phyloP scores from a whole-genome alignment of 768 basidiomycete genomes.

The Rhodosporidiobolus odoratus region DNA sequence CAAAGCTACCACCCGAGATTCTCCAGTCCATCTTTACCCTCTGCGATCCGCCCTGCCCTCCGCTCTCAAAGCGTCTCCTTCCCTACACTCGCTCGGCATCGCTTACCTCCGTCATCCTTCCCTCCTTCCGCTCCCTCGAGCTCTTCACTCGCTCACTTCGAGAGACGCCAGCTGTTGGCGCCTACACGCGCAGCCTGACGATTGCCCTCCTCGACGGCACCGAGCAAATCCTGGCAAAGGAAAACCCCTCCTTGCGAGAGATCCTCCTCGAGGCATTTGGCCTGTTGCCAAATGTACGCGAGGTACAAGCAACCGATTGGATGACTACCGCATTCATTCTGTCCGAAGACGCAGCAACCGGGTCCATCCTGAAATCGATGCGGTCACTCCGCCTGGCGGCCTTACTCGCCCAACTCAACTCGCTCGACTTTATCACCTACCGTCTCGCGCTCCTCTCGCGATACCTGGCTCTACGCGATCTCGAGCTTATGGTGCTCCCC shows the following conservation, averaged over 20 bases:
- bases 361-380: background rate
- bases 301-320: slow-evolving; percentile 15
- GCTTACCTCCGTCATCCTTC: slow-evolving; percentile 2
- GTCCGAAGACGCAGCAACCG: background rate
- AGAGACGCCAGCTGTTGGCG: background rate
- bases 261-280: slow-evolving; percentile 2
- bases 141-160: background rate
- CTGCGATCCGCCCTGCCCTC: background rate
- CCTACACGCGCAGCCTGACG: background rate
- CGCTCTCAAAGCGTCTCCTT: slow-evolving; percentile 19
- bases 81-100: slow-evolving; percentile 17
- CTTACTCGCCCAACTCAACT: slow-evolving; percentile 21
- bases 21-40: slow-evolving; percentile 8
- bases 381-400: background rate
- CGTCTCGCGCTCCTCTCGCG: slow-evolving; percentile 10
- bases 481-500: slow-evolving; percentile 22
- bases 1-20: slow-evolving; percentile 20
- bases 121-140: background rate
- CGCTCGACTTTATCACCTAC: slow-evolving; percentile 20
- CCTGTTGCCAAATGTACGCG: background rate
- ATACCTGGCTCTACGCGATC: background rate
- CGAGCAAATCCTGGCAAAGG: slow-evolving; percentile 3
- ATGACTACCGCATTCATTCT: slow-evolving; percentile 7
- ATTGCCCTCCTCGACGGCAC: slow-evolving; percentile 9
- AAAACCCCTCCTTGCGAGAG: background rate